Evolutionary conservation across 139 green algal genomes (phyloP).

Genomic region (Chlamydomonas schloesseri): DNA sequence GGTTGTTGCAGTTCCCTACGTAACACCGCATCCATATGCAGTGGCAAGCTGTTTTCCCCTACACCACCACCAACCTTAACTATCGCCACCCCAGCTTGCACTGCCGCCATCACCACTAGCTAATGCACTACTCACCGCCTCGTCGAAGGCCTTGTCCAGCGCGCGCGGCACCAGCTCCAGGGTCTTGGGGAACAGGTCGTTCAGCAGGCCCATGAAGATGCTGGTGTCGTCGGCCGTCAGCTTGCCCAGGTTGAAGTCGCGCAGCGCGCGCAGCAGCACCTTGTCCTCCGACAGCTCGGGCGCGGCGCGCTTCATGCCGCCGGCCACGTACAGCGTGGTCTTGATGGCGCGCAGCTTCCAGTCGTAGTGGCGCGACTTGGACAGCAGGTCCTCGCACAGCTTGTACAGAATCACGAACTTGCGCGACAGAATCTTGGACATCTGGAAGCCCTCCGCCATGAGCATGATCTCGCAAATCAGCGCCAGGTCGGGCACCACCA

Average conservation of each 20-base stretch:
- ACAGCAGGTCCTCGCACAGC: constrained; percentile 93
- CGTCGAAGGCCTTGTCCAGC: constrained; percentile 84
- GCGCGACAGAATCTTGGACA: constrained; percentile 86
- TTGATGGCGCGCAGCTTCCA: constrained; percentile 99
- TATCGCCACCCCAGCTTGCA: too few species aligned
- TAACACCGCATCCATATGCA: too few species aligned
- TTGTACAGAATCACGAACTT: constrained; percentile 97
- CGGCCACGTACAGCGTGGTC: constrained; percentile 95
- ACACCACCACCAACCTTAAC: too few species aligned
- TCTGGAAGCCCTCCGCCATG: constrained; percentile 95
- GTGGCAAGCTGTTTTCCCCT: too few species aligned
- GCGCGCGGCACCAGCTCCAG: constrained; percentile 85
- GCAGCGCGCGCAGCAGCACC: constrained; percentile 90
- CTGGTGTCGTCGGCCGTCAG: constrained; percentile 88
- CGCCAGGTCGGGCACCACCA: constrained; percentile 90
- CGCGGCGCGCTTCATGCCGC: constrained; percentile 91
- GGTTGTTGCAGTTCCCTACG: too few species aligned
- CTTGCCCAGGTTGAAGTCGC: constrained; percentile 97
- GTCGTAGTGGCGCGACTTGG: constrained; percentile 91
- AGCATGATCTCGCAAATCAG: constrained; percentile 98
- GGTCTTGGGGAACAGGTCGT: constrained; percentile 94
- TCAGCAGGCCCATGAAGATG: constrained; percentile 95
- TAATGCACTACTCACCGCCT: constrained; percentile 69
- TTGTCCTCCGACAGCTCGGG: constrained; percentile 93
- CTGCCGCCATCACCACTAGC: too few species aligned